These are phyloP conservation scores for Bisporella sp. DNA, from an alignment of 2,329 filamentous ascomycete species.

Conservation along the genomic window DNA sequence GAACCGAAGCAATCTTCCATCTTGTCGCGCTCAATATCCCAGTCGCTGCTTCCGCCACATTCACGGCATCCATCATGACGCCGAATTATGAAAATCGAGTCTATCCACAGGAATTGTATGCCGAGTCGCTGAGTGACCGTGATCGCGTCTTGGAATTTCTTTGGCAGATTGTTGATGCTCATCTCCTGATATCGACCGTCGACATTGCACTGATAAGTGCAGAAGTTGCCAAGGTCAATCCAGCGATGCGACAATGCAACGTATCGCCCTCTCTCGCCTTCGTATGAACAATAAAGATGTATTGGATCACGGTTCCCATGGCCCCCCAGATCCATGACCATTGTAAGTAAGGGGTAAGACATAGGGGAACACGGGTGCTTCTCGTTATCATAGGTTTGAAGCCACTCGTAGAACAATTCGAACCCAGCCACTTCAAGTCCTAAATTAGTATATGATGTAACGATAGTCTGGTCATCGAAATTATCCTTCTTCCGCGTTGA, in stretches of 20 bases:
- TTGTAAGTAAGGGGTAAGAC: background rate
- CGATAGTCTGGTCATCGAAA: background rate
- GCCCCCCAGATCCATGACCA: slow-evolving; percentile 4
- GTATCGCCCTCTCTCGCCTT: slow-evolving; percentile 9
- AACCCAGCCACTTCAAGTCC: background rate
- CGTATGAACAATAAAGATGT: background rate
- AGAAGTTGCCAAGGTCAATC: slow-evolving; percentile 2
- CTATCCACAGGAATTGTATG: slow-evolving; percentile 11
- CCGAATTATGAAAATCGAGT: slow-evolving; percentile 18
- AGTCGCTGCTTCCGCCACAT: background rate
- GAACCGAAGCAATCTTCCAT: slow-evolving; percentile 7
- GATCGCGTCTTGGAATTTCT: slow-evolving; percentile 10
- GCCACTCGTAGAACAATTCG: slow-evolving; percentile 2
- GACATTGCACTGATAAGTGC: background rate
- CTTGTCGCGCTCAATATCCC: slow-evolving; percentile 2
- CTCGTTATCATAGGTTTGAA: slow-evolving; percentile 1
- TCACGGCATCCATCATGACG: background rate
- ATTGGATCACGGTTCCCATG: too few relatives aligned
- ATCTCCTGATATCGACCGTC: slow-evolving; percentile 1
- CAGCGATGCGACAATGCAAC: slow-evolving; percentile 11
- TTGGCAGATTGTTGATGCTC: background rate
- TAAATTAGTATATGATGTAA: background rate
- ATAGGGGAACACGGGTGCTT: background rate
- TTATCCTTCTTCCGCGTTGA: slow-evolving; percentile 1
- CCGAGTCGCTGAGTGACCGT: slow-evolving; percentile 2